These are phyloP conservation scores for Fusarium albidum DNA, from an alignment of 2,329 filamentous ascomycete genomes.

Conservation along the genomic window DNA sequence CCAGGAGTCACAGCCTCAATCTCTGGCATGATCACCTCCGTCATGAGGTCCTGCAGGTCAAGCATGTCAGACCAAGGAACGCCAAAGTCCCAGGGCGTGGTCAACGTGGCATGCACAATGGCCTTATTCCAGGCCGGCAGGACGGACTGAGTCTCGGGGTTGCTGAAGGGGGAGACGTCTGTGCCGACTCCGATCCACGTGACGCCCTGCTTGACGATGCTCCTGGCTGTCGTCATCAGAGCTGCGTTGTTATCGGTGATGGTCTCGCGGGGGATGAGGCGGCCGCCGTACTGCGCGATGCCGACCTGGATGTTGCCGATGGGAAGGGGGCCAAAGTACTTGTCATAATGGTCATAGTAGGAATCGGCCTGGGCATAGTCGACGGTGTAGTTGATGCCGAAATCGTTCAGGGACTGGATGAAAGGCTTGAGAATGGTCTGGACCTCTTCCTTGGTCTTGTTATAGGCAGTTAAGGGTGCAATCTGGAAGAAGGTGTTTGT, in stretches of 20 bases:
- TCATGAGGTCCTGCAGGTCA: slow-evolving; percentile 43
- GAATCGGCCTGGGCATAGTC: slow-evolving; percentile 21
- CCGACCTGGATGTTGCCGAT: slow-evolving; percentile 44
- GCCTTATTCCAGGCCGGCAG: slow-evolving; percentile 51
- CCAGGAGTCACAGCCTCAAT: slow-evolving; percentile 48
- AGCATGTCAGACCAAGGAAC: slow-evolving; percentile 42
- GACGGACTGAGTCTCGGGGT: slow-evolving; percentile 44
- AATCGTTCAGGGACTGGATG: slow-evolving; percentile 10
- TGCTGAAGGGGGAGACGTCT: slow-evolving; percentile 38
- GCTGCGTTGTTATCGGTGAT: slow-evolving; percentile 6
- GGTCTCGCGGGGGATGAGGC: slow-evolving; percentile 50
- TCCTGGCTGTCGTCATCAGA: slow-evolving; percentile 13
- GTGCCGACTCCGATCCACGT: slow-evolving; percentile 41
- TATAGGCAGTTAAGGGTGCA: slow-evolving; percentile 53
- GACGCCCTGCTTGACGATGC: slow-evolving; percentile 33
- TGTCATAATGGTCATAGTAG: slow-evolving; percentile 53
- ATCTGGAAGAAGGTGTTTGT: slow-evolving; percentile 53
- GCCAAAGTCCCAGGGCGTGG: slow-evolving; percentile 39
- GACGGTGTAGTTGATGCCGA: slow-evolving; percentile 21
- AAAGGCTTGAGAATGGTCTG: slow-evolving; percentile 48
- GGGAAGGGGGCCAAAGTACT: slow-evolving; percentile 51
- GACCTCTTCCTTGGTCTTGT: slow-evolving; percentile 53
- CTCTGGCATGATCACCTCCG: slow-evolving; percentile 37
- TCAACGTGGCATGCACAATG: slow-evolving; percentile 42
- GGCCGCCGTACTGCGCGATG: slow-evolving; percentile 47